Base-by-base conservation (phyloP, 371 early-diverging fungal species). In the Fennellomyces sp. region DNA sequence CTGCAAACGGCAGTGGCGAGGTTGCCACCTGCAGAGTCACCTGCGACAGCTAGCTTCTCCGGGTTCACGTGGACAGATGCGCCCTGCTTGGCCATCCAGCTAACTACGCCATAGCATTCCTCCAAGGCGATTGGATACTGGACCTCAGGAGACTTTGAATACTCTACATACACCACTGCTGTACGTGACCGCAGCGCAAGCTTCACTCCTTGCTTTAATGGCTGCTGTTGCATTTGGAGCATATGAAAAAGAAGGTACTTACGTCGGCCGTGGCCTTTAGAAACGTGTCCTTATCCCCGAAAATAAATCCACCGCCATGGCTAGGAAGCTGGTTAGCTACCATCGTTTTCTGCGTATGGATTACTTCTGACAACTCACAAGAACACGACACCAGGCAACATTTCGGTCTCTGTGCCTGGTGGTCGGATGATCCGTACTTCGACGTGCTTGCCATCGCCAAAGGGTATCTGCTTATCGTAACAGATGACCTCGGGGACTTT, bases 11-110 rank as follows among this genome's bases (percentile, higher is more conserved):
- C 66, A 10, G 64, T 58, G 2, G 64, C 31, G 28, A 70, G 33
- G 17, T 66, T 66, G 11, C 64, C 71, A 21, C 62, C 67, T 4
- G 61, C 71, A 8, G 61, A 61, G 21, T 71, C 71, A 28, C 67
- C 71, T 10, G 52, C 64, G 3, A 65, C 31, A 12, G 49, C 67
- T 12, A 66, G 11, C 17, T 58, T 45, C 4, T 54, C 39, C 1
- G 47, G 48, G 41, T 66, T 48, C 10, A 61, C 55, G 3, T 64
- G 49, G 19, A 63, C 28, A 1, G 12, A 21, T 5, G 23, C 33
- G 12, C 60, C 60, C 10, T 59, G 52, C 2, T 58, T 48, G 15
- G 36, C 25, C 15, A 56, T 15, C 63, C 63, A 62, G 10, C 4
- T 41, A 27, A 53, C 21, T 13, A 61, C 54, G 17, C 13, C 60